Percentiles rank a stretch among this genome's conserved stretches.
Conservation (phyloP, 345 rosid genomes). For the Nephelium lappaceum region DNA sequence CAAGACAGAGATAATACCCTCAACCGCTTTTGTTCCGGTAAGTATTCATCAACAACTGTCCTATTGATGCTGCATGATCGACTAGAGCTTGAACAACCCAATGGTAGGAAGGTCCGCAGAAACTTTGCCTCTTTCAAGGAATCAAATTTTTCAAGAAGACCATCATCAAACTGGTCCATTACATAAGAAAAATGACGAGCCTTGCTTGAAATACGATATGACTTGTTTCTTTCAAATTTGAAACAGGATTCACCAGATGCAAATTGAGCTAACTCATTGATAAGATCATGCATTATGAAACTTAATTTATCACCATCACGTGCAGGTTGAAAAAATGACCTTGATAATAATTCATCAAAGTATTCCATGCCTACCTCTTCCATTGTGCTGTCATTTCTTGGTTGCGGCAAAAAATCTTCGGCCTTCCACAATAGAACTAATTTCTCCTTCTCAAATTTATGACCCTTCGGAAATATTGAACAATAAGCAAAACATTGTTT, state of each 20-base stretch:
- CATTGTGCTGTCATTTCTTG: conserved; percentile 23
- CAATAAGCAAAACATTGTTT: conserved; percentile 44
- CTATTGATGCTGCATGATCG: conserved; percentile 32
- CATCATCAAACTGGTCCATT: conserved; percentile 26
- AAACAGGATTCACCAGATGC: conserved; percentile 36
- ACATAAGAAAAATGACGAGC: conserved; percentile 37
- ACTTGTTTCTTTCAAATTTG: conserved; percentile 29
- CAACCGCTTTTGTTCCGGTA: conserved; percentile 24
- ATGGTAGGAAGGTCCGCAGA: conserved; percentile 41
- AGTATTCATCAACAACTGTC: conserved; percentile 25
- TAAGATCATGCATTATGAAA: conserved; percentile 43
- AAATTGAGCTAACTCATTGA: conserved; percentile 43
- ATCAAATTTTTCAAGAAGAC: conserved; percentile 24
- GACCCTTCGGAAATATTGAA: conserved; percentile 39
- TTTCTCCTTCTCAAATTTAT: conserved; percentile 29
- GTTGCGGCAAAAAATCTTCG: conserved; percentile 34
- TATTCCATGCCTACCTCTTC: conserved; percentile 40
- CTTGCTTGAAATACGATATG: conserved; percentile 14
- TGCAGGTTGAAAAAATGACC: conserved; percentile 31
- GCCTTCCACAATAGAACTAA: conserved; percentile 44
- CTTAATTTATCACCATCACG: conserved; percentile 14
- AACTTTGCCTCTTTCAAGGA: conserved; percentile 30
- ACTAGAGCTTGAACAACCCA: conserved; percentile 24
- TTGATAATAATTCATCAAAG: conserved; percentile 32
- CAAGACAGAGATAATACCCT: conserved; percentile 42